Evolutionary conservation across 225 moss, liverwort and hornwort genomes (phyloP), one percentile per base, ranked within the genome.

Genomic region (Ulota crispa): DNA sequence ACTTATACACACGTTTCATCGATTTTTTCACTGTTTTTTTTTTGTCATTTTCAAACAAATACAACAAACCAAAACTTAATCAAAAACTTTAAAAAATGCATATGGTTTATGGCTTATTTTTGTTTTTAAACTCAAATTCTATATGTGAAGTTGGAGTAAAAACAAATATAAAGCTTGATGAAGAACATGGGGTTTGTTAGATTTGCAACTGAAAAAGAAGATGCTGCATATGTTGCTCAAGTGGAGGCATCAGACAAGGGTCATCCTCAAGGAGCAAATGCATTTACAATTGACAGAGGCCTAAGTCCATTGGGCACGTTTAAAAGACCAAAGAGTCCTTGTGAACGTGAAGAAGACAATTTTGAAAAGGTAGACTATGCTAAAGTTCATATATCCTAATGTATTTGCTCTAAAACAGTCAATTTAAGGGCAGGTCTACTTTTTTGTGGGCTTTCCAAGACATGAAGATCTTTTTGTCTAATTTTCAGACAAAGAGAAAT

Each of bases 121-220:
- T 18, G 6, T 18, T 5, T 4, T 15, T 6, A 18, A 47, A 0
- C 47, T 1, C 5, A 1, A 50, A 5, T 16, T 50, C 5, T 50
- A 6, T 50, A 37, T 15, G 20, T 21, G 28, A 31, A 1, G 3
- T 74, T 8, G 74, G n/a, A 52, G 8, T 5, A 72, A 16, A 16
- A 3, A 0, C 8, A 53, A 28, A 36, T 0, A 6, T 23, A 1
- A 11, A 84, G n/a, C 70, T 82, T 79, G 66, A 50, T 27, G 69
- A 80, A 70, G 53, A 86, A 82, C 81, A 52, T 69, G 82, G 39
- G 39, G 26, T 82, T 92, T 76, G 89, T 81, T 88, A 96, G 96
- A 89, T 96, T 88, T 92, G 86, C 89, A 76, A 89, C 75, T n/a
- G 72, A 87, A 75, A 62, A 89, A 4, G 93, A 94, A 54, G 92